These are phyloP conservation scores for Sanghuangporus weigelae DNA, from an alignment of 1,284 basidiomycete species.

Conservation along the genomic window DNA sequence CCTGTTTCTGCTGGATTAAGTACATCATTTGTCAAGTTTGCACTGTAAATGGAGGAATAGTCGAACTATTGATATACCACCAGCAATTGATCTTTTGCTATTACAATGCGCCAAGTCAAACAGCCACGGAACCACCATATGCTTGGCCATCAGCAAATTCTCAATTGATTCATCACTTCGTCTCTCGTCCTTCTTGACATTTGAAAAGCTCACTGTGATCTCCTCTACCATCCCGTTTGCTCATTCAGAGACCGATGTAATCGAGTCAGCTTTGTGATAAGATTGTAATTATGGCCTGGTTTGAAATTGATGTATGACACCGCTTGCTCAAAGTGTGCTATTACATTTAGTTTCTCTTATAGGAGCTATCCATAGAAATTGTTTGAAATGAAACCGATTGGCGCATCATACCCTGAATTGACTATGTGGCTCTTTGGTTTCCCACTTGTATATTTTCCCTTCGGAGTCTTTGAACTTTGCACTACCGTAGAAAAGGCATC, in stretches of 20 bases:
- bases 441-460: constrained; percentile 5
- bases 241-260: neutral
- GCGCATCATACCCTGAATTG: neutral
- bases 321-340: constrained; percentile 7
- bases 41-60: too few relatives aligned
- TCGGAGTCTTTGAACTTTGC: constrained; percentile 3
- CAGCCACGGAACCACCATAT: neutral
- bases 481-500: neutral
- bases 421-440: neutral
- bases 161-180: neutral
- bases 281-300: constrained; percentile 4
- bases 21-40: too few relatives aligned
- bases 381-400: neutral
- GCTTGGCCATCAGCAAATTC: neutral
- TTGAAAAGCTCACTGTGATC: constrained; percentile 2
- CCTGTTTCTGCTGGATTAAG: too few relatives aligned
- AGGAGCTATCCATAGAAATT: neutral
- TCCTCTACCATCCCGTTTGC: constrained; percentile 4
- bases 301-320: constrained; percentile 3
- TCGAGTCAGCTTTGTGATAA: neutral
- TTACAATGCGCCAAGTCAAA: too few relatives aligned
- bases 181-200: constrained; percentile 2
- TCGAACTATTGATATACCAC: too few relatives aligned
- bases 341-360: neutral
- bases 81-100: too few relatives aligned